A percentile compares a stretch with the other conserved stretches of the same genome.
Conservation (phyloP, 805 yeast genomes). For the Metschnikowia kunwiensis region DNA sequence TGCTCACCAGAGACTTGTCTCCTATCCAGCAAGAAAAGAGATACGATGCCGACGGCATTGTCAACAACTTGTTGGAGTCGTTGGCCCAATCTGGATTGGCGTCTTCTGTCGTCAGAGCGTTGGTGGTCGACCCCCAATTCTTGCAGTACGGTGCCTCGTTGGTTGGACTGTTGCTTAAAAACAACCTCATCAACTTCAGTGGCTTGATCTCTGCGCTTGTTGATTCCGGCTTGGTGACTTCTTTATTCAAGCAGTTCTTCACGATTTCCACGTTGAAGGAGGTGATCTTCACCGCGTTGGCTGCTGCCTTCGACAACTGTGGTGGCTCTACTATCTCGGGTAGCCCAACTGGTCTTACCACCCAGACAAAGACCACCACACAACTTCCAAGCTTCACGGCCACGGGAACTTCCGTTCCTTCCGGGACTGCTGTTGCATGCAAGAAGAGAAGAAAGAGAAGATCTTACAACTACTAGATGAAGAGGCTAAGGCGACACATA, state of each 20-base stretch:
- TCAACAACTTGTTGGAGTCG: constrained; percentile 40
- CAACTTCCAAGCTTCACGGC: constrained; percentile 22
- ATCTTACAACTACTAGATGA: constrained; percentile 21
- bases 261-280: constrained; percentile 36
- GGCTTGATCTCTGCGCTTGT: constrained; percentile 28
- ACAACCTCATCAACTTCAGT: constrained; percentile 27
- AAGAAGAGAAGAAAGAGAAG: constrained; percentile 28
- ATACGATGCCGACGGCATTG: constrained; percentile 19
- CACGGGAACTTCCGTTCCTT: constrained; percentile 20
- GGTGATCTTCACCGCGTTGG: constrained; percentile 41
- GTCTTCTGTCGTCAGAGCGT: constrained; percentile 33
- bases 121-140: constrained; percentile 37
- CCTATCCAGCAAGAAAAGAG: constrained; percentile 10
- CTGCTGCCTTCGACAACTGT: constrained; percentile 41
- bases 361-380: constrained; percentile 25
- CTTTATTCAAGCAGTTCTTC: constrained; percentile 38
- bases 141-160: constrained; percentile 38
- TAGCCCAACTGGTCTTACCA: constrained; percentile 19
- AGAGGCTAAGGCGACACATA: no score
- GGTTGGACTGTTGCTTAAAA: constrained; percentile 28
- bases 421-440: constrained; percentile 16
- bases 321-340: constrained; percentile 27
- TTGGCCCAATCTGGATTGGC: constrained; percentile 44
- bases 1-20: constrained; percentile 3
- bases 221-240: constrained; percentile 38